These are phyloP conservation scores for Blastomyces silverae DNA, from an alignment of 2,329 filamentous ascomycete species.

Conservation along the genomic window DNA sequence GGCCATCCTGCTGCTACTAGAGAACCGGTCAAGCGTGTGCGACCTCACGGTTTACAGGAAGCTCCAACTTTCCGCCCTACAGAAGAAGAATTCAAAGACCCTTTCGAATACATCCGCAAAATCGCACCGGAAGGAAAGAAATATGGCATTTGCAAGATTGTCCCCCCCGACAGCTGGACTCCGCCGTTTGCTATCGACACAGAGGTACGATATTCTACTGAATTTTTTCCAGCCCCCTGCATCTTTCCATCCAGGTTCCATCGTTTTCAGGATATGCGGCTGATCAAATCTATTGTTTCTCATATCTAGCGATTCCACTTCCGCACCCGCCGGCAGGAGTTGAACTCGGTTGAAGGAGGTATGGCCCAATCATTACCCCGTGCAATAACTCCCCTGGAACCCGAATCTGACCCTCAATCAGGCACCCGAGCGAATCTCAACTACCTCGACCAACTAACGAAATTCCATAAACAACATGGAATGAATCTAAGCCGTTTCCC, in stretches of 20 bases:
- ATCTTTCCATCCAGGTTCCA: not conserved
- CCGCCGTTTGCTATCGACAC: conserved; percentile 95
- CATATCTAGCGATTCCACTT: conserved; percentile 80
- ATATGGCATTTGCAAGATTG: conserved; percentile 91
- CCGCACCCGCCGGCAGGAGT: conserved; percentile 86
- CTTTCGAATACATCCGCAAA: conserved; percentile 86
- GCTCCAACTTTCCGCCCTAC: conserved; percentile 87
- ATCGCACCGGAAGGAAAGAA: conserved; percentile 78
- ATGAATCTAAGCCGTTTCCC: conserved; percentile 90
- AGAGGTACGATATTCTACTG: conserved; percentile 57
- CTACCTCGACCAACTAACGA: conserved; percentile 88
- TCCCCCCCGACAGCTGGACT: conserved; percentile 90
- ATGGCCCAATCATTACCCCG: conserved; percentile 39
- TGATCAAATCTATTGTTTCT: conserved; percentile 25
- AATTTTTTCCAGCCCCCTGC: not conserved
- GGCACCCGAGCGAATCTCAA: conserved; percentile 92
- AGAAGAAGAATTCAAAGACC: conserved; percentile 89
- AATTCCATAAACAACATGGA: conserved; percentile 95
- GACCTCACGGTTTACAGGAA: conserved; percentile 79
- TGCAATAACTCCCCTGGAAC: conserved; percentile 18
- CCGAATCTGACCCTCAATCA: conserved; percentile 43
- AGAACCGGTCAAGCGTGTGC: conserved; percentile 67
- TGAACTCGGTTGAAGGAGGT: conserved; percentile 98
- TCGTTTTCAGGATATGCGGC: conserved; percentile 18
- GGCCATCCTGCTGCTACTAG: conserved; percentile 70